A percentile compares a stretch with the other conserved stretches of the same genome.
Conservation (phyloP, 805 yeast genomes). For the Teunomyces cretensis region DNA sequence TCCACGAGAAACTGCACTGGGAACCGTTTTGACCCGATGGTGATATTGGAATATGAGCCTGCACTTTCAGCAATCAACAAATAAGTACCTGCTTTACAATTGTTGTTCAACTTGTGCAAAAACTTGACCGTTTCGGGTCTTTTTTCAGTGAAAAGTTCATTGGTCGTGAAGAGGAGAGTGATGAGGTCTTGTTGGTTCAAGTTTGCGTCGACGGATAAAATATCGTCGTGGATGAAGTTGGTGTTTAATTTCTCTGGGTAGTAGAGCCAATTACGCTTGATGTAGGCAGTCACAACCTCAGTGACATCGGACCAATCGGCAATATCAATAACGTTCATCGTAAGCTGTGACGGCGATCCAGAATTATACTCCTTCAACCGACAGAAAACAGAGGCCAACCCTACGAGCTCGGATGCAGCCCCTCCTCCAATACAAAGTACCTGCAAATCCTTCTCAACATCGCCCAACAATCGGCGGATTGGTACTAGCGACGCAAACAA, state of each 20-base stretch:
- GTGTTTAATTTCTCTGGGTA: conserved; percentile 27
- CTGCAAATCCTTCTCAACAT: conserved; percentile 27
- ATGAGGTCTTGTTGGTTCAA: conserved; percentile 44
- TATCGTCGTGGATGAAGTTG: conserved; percentile 30
- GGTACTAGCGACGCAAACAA: conserved; percentile 55
- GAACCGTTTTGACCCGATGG: conserved; percentile 71
- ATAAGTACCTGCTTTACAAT: conserved; percentile 56
- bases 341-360: conserved; percentile 32
- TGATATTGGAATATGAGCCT: conserved; percentile 81
- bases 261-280: conserved; percentile 56
- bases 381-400: conserved; percentile 57
- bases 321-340: conserved; percentile 64
- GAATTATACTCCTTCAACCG: conserved; percentile 36
- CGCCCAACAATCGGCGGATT: conserved; percentile 36
- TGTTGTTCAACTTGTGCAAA: conserved; percentile 49
- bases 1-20: conserved; percentile 83
- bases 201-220: conserved; percentile 16
- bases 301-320: conserved; percentile 73
- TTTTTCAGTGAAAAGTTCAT: conserved; percentile 76
- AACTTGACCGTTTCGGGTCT: conserved; percentile 59
- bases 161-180: conserved; percentile 81
- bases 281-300: conserved; percentile 39
- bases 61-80: conserved; percentile 82
- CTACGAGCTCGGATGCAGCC: conserved; percentile 80
- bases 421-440: conserved; percentile 83